Percentiles rank a stretch among this genome's conserved stretches.
Conservation (phyloP, 2,329 filamentous ascomycete genomes). For the Bipolaris oryzae region DNA sequence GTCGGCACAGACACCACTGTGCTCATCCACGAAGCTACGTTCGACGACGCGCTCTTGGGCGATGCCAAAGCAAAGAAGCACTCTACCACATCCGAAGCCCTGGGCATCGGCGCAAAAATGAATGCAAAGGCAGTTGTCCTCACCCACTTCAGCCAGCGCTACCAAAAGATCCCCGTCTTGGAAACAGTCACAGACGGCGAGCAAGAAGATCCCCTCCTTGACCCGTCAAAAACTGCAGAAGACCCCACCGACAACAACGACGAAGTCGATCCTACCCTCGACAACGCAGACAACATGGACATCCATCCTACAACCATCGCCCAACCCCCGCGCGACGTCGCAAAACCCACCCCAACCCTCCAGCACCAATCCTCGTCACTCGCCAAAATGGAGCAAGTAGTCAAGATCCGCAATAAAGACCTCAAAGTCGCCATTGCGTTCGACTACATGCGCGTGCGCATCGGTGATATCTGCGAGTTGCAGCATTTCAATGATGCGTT, state of each 20-base stretch:
- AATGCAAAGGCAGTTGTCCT: slow-evolving; percentile 77
- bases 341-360: slow-evolving; percentile 16
- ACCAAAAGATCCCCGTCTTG: slow-evolving; percentile 73
- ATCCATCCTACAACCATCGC: slow-evolving; percentile 20
- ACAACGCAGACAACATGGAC: slow-evolving; percentile 32
- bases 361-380: slow-evolving; percentile 15
- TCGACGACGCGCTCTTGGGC: slow-evolving; percentile 79
- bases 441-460: slow-evolving; percentile 76
- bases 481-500: slow-evolving; percentile 67
- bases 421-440: slow-evolving; percentile 75
- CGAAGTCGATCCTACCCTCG: slow-evolving; percentile 26
- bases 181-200: slow-evolving; percentile 47
- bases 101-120: slow-evolving; percentile 79
- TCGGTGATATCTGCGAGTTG: slow-evolving; percentile 72
- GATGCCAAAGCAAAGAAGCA: slow-evolving; percentile 91
- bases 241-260: slow-evolving; percentile 33
- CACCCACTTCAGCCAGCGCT: slow-evolving; percentile 95
- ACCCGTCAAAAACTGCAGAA: slow-evolving; percentile 27
- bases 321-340: slow-evolving; percentile 1
- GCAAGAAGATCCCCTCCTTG: slow-evolving; percentile 29
- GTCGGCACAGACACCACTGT: slow-evolving; percentile 80
- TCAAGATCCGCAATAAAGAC: slow-evolving; percentile 53
- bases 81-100: slow-evolving; percentile 84
- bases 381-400: slow-evolving; percentile 35
- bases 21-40: slow-evolving; percentile 94